Base-by-base conservation (phyloP, 2,329 filamentous ascomycete genomes). In the Calonectria montana region DNA sequence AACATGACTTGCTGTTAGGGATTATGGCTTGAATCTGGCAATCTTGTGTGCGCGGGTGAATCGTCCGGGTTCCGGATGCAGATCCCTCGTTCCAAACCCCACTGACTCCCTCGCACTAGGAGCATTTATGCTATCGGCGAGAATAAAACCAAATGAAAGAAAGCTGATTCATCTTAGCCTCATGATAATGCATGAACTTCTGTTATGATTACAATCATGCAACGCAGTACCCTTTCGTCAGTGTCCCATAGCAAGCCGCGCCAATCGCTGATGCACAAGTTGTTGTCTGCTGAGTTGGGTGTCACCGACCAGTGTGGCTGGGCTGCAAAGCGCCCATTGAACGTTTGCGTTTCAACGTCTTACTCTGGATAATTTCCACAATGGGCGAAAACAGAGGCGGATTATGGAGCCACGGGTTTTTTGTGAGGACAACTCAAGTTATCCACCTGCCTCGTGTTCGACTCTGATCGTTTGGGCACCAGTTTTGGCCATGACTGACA, bases 221-320 rank as follows among this genome's bases (percentile, higher is more conserved):
- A 27, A 7, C 53, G 23, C 10, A 6, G 5, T 16, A 7, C 53
- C 15, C 31, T 35, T 35, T 16, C 21, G 15, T 12, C n/a, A 16
- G 53, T 3, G 53, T 21, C 53, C 21, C 53, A 59, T 35, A 8
- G 13, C 31, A 35, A 23, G 35, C n/a, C 21, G 35, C 37, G 53
- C 53, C 53, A 59, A 59, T 59, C 35, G 35, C 21, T 27, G 53
- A 59, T 39, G 53, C 37, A 59, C 53, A 59, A 59, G 53, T 59
- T 59, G 48, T 27, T 35, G 27, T 59, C 53, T 59, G 53, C 35
- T 37, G 53, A 16, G 37, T 59, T 59, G 53, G 53, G 53, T 59
- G 53, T 59, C 53, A 59, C 53, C 53, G 53, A 57, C 53, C 12
- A 9, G 31, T 10, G 53, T 37, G 35, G 53, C 53, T 59, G 53